Conservation (phyloP, 768 basidiomycete species). For the Podaxis sp. region DNA sequence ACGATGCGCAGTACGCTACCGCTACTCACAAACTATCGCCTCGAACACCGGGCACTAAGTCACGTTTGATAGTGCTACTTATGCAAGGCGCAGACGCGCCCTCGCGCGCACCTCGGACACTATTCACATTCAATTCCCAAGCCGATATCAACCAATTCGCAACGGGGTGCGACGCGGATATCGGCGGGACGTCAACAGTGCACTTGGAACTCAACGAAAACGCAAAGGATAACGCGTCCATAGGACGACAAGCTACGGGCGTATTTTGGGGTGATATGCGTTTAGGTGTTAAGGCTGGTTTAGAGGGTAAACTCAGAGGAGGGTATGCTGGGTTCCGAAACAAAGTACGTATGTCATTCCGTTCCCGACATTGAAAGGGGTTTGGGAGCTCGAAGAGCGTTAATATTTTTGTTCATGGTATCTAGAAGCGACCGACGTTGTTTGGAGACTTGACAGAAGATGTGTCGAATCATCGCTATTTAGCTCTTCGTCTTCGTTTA, state of each 20-base stretch:
- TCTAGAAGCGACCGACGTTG: slow-evolving; percentile 70
- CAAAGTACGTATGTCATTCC: slow-evolving; percentile 44
- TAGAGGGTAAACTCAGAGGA: slow-evolving; percentile 67
- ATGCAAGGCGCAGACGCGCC: slow-evolving; percentile 78
- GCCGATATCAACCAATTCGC: slow-evolving; percentile 64
- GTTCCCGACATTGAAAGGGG: background rate
- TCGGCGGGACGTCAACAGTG: slow-evolving; percentile 82
- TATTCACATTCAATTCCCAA: slow-evolving; percentile 62
- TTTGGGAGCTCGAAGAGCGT: background rate
- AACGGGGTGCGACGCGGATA: slow-evolving; percentile 83
- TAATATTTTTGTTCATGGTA: background rate
- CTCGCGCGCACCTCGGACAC: slow-evolving; percentile 55
- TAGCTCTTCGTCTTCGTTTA: slow-evolving; percentile 77
- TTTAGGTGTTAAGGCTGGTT: slow-evolving; percentile 62
- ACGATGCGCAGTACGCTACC: slow-evolving; percentile 31
- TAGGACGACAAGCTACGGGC: slow-evolving; percentile 52
- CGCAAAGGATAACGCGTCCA: slow-evolving; percentile 40
- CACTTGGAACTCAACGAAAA: slow-evolving; percentile 67
- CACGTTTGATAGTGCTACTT: slow-evolving; percentile 49
- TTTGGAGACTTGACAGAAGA: slow-evolving; percentile 89
- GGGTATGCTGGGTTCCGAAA: slow-evolving; percentile 93
- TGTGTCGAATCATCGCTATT: slow-evolving; percentile 75
- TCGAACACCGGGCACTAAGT: background rate
- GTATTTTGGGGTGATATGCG: slow-evolving; percentile 83
- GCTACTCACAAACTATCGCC: background rate